Conservation (phyloP, 306 rosid genomes). For the Fragaria nilgerrensis region DNA sequence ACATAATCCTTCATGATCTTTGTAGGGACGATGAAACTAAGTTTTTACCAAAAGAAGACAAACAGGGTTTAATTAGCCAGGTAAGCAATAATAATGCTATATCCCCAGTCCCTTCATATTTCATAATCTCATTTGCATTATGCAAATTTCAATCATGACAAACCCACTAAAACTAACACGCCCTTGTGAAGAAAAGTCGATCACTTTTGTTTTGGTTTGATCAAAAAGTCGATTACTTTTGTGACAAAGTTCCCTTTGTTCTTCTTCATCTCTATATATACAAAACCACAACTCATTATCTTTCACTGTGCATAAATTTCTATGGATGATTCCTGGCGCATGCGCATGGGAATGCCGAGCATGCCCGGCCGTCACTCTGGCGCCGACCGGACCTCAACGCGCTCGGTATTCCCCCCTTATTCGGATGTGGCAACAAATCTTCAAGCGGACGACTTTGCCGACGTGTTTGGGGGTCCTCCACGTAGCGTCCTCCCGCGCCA, state of each 20-base stretch:
- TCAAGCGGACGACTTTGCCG: slow-evolving; percentile 57
- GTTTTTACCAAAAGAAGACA: slow-evolving; percentile 2
- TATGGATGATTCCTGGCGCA: slow-evolving; percentile 65
- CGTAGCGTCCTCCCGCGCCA: slow-evolving; percentile 52
- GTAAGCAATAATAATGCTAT: slow-evolving; percentile 16
- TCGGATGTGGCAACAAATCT: slow-evolving; percentile 27
- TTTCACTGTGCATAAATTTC: background rate
- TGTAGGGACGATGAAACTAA: slow-evolving; percentile 20
- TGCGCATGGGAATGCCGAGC: slow-evolving; percentile 48
- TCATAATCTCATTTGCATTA: background rate
- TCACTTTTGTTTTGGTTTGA: background rate
- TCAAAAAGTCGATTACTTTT: background rate
- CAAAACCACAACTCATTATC: background rate
- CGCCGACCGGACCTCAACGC: slow-evolving; percentile 31
- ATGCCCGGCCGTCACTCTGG: slow-evolving; percentile 49
- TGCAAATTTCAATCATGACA: slow-evolving; percentile 1
- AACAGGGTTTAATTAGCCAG: slow-evolving; percentile 17
- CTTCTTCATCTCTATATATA: background rate
- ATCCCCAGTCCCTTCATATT: background rate
- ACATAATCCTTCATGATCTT: background rate
- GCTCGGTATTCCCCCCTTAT: slow-evolving; percentile 30
- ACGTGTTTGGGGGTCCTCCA: slow-evolving; percentile 91
- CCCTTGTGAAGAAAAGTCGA: background rate
- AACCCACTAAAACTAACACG: background rate
- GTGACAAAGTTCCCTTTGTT: slow-evolving; percentile 18